Evolutionary conservation across 2,329 filamentous ascomycete species (phyloP), one percentile per base, ranked within the genome.

Genomic region (Ophiostoma sp.): DNA sequence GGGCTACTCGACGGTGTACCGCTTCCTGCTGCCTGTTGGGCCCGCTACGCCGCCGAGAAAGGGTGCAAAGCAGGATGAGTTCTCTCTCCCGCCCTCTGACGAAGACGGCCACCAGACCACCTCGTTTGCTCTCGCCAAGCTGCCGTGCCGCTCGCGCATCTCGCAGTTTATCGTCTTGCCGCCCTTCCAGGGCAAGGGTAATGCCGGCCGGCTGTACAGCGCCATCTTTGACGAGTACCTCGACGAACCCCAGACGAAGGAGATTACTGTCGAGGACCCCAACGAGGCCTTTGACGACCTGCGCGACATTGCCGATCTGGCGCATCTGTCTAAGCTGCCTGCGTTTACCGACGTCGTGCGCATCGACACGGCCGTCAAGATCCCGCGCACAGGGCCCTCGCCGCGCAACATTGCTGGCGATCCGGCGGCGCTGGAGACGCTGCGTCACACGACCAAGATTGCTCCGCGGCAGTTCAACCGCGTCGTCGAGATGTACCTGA

Each of bases 121-220:
- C 6, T 76, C 75, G 72, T 78, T 79, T 72, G 77, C 82, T n/a
- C 84, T 91, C 76, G 81, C 88, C 4, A 84, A 91, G 68, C 86
- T 95, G 1, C 92, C 93, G 15, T 92, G 91, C 78, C 90, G 95
- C 52, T 90, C 93, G 74, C 89, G 97, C 61, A 93, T 99, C 76
- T 97, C 95, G 0, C 96, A 99, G 81, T 98, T 98, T 82, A 80
- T 99, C 75, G 91, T 99, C 75, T 86, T 99, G 12, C 95, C 95
- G 1, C 92, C 94, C 6, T 97, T 94, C 81, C 95, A 98, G 80
- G 87, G 89, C 75, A 89, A 90, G 75, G 94, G 94, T 19, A 90
- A 95, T 69, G 96, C 95, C 48, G 88, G 90, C 12, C 87, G 89
- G 57, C 89, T 99, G 52, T 99, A 98, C 85, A 89, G 90, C 74